phyloP scores from a whole-genome alignment of 164 flowering plant genomes.

The Stephania japonica region DNA sequence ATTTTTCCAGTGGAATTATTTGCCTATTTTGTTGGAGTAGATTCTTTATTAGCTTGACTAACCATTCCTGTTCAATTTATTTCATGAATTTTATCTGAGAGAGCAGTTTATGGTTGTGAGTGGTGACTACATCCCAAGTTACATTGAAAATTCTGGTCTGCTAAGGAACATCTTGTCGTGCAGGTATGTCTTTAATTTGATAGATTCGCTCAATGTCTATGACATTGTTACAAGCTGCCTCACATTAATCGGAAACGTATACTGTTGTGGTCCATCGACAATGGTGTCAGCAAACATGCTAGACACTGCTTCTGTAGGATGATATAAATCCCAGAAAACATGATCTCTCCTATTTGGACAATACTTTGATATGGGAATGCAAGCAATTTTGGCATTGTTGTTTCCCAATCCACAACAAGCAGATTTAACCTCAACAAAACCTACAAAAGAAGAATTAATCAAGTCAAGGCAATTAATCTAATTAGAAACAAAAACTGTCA shows the following conservation, averaged over 20 bases:
- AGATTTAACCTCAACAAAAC: slow-evolving; percentile 59
- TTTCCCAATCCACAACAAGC: slow-evolving; percentile 83
- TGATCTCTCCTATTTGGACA: slow-evolving; percentile 58
- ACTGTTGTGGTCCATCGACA: slow-evolving; percentile 35
- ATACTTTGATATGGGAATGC: slow-evolving; percentile 46
- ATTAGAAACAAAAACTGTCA: not conserved
- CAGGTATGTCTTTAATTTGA: not conserved
- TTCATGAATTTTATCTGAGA: not conserved
- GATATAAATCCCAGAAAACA: slow-evolving; percentile 81
- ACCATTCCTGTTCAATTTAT: not conserved
- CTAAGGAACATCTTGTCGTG: not conserved
- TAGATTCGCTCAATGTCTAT: not conserved
- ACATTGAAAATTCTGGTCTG: not conserved
- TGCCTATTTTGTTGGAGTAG: not conserved
- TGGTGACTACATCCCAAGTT: not conserved
- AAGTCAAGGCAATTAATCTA: not conserved
- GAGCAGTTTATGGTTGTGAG: not conserved
- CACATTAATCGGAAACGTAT: slow-evolving; percentile 41
- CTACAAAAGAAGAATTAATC: slow-evolving; percentile 25
- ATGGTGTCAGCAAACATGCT: slow-evolving; percentile 29
- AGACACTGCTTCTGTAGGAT: slow-evolving; percentile 62
- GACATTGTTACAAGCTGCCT: slow-evolving; percentile 31
- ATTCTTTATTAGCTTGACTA: not conserved
- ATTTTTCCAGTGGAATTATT: no score
- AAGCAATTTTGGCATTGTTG: slow-evolving; percentile 44